Conservation (phyloP, 2,329 filamentous ascomycete species). For the Hypomyces perniciosus region DNA sequence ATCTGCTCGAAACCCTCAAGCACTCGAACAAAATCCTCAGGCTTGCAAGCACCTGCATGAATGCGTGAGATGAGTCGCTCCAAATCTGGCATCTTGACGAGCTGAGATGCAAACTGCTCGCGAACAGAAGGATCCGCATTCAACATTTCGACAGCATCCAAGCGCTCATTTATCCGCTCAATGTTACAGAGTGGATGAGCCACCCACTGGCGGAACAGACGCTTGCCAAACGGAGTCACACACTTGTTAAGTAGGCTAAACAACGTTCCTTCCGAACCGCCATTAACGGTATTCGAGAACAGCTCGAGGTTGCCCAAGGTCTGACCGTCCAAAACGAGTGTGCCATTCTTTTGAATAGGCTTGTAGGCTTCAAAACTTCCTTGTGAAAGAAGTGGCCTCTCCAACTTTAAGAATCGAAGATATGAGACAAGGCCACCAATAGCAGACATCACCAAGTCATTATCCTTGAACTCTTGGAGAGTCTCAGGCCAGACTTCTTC, state of each 20-base stretch:
- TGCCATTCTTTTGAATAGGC: conserved; percentile 85
- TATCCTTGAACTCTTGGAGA: conserved; percentile 65
- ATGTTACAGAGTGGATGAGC: conserved; percentile 90
- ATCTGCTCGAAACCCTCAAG: conserved; percentile 97
- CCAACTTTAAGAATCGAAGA: conserved; percentile 78
- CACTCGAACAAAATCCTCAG: conserved; percentile 88
- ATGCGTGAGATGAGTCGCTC: conserved; percentile 91
- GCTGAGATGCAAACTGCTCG: conserved; percentile 80
- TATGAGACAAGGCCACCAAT: conserved; percentile 87
- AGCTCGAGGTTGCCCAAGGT: conserved; percentile 97
- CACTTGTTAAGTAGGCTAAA: conserved; percentile 90
- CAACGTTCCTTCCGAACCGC: conserved; percentile 75
- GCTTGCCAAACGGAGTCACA: conserved; percentile 94
- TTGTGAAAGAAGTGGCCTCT: conserved; percentile 78
- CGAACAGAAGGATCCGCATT: conserved; percentile 76
- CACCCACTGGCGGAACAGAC: conserved; percentile 93
- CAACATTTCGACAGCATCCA: conserved; percentile 90
- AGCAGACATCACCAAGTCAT: conserved; percentile 82
- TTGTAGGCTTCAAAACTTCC: conserved; percentile 89
- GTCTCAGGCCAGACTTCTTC: conserved; percentile 69
- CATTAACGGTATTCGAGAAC: conserved; percentile 88
- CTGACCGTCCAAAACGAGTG: conserved; percentile 87
- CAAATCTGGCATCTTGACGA: conserved; percentile 88
- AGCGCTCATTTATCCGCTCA: conserved; percentile 79
- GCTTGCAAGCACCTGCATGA: conserved; percentile 83